These are phyloP conservation scores for Saccharomyces hybrid DNA, from an alignment of 1,139 yeast genomes.

Conservation along the genomic window DNA sequence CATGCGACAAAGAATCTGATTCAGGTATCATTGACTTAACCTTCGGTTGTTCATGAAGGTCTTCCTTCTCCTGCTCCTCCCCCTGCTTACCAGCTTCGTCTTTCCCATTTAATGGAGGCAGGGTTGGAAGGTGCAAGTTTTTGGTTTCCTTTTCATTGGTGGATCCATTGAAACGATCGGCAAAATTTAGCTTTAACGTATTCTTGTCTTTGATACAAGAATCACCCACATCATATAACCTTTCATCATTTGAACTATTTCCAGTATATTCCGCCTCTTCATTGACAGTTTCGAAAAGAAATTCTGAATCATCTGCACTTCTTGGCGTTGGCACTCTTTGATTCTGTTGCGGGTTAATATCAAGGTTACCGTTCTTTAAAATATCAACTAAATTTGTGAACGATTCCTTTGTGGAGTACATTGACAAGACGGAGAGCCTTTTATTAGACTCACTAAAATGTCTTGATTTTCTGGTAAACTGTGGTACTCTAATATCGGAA, in stretches of 20 bases:
- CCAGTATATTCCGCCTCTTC: conserved; percentile 33
- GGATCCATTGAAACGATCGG: conserved; percentile 23
- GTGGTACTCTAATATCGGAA: conserved; percentile 59
- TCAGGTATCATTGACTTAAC: conserved; percentile 9
- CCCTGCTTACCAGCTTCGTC: background rate
- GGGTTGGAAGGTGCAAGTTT: background rate
- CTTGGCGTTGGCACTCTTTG: conserved; percentile 14
- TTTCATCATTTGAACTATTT: conserved; percentile 26
- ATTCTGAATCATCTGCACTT: conserved; percentile 24
- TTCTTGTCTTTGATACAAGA: conserved; percentile 32
- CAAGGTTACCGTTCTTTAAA: conserved; percentile 33
- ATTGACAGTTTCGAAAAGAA: conserved; percentile 23
- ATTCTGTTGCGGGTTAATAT: conserved; percentile 7
- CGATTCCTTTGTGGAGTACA: conserved; percentile 61
- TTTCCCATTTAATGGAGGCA: background rate
- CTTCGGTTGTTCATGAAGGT: background rate
- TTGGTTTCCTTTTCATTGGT: background rate
- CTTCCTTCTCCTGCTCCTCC: background rate
- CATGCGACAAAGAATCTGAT: background rate
- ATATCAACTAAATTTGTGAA: conserved; percentile 54
- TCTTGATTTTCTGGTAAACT: conserved; percentile 60
- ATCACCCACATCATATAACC: conserved; percentile 18
- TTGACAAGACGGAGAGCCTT: conserved; percentile 59
- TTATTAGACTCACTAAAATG: conserved; percentile 55
- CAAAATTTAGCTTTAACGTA: conserved; percentile 16